Evolutionary conservation across 164 flowering plant species (phyloP).

Genomic region (Macadamia integrifolia): DNA sequence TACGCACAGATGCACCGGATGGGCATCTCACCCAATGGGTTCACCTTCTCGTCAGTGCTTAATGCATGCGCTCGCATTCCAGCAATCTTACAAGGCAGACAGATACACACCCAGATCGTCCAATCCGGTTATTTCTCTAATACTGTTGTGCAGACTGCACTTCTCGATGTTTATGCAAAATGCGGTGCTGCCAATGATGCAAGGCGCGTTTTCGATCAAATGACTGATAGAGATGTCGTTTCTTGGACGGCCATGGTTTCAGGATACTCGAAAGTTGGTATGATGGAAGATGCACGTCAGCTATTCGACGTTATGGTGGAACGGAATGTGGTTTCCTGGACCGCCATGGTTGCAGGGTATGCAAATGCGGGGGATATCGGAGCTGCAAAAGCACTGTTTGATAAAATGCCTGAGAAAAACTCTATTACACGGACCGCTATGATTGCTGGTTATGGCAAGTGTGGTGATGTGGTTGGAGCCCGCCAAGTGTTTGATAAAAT

Average conservation of each 20-base stretch:
- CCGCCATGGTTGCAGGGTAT: conserved; percentile 45
- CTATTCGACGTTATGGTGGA: conserved; percentile 30
- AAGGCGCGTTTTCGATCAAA: conserved; percentile 18
- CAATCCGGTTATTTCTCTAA: conserved; percentile 20
- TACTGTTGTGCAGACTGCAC: conserved; percentile 28
- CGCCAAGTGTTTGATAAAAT: conserved; percentile 27
- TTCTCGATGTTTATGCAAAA: conserved; percentile 38
- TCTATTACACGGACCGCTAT: conserved; percentile 38
- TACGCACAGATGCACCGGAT: conserved; percentile 28
- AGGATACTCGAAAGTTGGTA: conserved; percentile 32
- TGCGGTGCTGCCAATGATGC: conserved; percentile 25
- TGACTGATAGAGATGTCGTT: conserved; percentile 30
- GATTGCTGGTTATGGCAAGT: conserved; percentile 49
- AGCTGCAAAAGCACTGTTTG: conserved; percentile 33
- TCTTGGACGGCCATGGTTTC: conserved; percentile 38
- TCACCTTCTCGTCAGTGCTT: conserved; percentile 37
- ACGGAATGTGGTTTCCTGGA: conserved; percentile 29
- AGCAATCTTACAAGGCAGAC: conserved; percentile 23
- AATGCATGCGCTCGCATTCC: conserved; percentile 35
- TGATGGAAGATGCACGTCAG: conserved; percentile 29
- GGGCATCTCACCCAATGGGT: conserved; percentile 27
- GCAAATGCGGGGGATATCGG: conserved; percentile 30
- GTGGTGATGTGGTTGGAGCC: conserved; percentile 30
- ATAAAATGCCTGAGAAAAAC: conserved; percentile 34
- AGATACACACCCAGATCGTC: conserved; percentile 19